A percentile compares a stretch with the other conserved stretches of the same genome.
Evolutionary conservation across 2,329 filamentous ascomycete genomes (phyloP).

Genomic region (Mycosphaerella sp.): DNA sequence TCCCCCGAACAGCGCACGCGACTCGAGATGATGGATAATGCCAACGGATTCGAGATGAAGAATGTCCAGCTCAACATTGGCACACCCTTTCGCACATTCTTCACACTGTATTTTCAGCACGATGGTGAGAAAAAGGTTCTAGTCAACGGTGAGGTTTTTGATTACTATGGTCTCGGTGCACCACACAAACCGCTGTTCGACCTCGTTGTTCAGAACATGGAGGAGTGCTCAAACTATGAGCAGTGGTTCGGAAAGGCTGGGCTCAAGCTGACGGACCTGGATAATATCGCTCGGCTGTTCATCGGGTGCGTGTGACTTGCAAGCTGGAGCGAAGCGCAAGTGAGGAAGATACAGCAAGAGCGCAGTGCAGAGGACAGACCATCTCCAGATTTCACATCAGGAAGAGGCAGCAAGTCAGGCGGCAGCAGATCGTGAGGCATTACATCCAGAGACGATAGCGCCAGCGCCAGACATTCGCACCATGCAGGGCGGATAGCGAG

Average conservation of each 20-base stretch:
- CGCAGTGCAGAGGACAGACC: no score
- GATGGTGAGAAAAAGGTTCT: background rate
- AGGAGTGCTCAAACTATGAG: background rate
- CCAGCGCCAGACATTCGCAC: no score
- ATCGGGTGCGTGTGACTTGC: no score
- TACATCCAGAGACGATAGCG: no score
- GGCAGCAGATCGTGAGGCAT: no score
- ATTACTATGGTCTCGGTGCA: no score
- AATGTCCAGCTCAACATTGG: slow-evolving; percentile 12
- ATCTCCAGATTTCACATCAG: no score
- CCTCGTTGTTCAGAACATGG: background rate
- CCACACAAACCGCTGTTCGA: background rate
- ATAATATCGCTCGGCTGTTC: slow-evolving; percentile 11
- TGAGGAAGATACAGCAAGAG: no score
- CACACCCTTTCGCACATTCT: slow-evolving; percentile 16
- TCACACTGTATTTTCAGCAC: background rate
- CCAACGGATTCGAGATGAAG: slow-evolving; percentile 2
- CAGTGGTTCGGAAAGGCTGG: slow-evolving; percentile 6
- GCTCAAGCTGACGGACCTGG: slow-evolving; percentile 11
- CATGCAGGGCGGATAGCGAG: no score
- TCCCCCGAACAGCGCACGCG: slow-evolving; percentile 4
- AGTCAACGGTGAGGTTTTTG: background rate
- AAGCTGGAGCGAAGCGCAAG: no score
- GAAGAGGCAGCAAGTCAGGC: no score
- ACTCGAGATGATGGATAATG: slow-evolving; percentile 1